These are phyloP conservation scores for Eremochloa ophiuroides DNA, from an alignment of 176 grass and related monocot species.

Conservation along the genomic window DNA sequence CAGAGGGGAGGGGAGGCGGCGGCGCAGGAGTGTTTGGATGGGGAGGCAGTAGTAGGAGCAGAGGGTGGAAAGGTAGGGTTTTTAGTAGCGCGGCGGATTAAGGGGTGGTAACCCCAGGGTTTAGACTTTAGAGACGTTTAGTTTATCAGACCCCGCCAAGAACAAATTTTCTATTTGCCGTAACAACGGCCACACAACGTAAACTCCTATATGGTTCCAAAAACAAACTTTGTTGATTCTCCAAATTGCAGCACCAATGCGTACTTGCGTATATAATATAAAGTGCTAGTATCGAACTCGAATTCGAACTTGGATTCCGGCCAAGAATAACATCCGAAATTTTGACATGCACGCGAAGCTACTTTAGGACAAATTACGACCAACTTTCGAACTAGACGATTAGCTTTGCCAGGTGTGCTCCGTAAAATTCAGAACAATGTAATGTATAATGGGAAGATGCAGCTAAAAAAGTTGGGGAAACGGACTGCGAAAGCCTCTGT, in stretches of 20 bases:
- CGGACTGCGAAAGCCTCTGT: background rate
- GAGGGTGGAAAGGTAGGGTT: constrained; percentile 28
- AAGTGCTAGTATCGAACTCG: background rate
- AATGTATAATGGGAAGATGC: too few species aligned
- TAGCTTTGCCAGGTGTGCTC: background rate
- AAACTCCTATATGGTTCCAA: too few species aligned
- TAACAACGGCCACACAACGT: too few species aligned
- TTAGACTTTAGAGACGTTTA: background rate
- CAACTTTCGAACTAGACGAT: background rate
- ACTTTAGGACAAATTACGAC: background rate
- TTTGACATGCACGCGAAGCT: too few species aligned
- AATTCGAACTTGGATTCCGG: background rate
- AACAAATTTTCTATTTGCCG: background rate
- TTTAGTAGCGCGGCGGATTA: constrained; percentile 2
- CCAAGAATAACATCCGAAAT: background rate
- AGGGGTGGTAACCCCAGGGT: constrained; percentile 3
- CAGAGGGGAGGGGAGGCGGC: background rate
- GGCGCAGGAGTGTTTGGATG: background rate
- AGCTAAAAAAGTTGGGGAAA: background rate
- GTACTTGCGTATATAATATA: too few species aligned
- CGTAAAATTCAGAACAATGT: background rate
- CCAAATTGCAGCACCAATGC: background rate
- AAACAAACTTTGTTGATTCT: background rate
- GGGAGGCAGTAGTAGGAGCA: background rate
- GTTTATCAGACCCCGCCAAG: constrained; percentile 7